phyloP scores from a whole-genome alignment of 169 alveolate species.

The Eimeria brunetti region DNA sequence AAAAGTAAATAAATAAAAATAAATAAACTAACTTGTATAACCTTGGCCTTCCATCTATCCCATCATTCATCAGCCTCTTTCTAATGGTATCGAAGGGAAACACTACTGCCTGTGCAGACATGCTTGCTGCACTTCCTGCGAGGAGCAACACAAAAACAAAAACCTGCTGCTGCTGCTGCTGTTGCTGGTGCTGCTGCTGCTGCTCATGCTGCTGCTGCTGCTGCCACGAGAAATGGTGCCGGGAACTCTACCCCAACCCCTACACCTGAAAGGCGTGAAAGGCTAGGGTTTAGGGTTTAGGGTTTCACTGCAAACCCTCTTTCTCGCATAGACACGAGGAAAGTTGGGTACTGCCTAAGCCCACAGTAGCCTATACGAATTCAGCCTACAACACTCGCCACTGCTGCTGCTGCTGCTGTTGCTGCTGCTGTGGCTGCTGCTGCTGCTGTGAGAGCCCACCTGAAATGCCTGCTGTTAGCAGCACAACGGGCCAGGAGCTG shows the following conservation, averaged over 20 bases:
- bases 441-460: constrained; percentile 20
- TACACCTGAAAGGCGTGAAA: too few relatives aligned
- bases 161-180: not conserved
- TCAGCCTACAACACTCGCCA: not conserved
- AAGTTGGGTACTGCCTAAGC: not conserved
- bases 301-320: too few relatives aligned
- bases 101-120: constrained; percentile 83
- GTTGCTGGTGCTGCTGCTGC: not conserved
- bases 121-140: constrained; percentile 84
- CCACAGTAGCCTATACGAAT: not conserved
- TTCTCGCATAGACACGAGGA: not conserved
- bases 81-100: constrained; percentile 92
- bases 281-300: too few relatives aligned
- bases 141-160: not conserved
- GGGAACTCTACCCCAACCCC: too few relatives aligned
- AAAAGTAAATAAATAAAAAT: not conserved
- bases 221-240: too few relatives aligned
- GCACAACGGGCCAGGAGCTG: constrained; percentile 53
- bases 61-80: constrained; percentile 92
- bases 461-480: constrained; percentile 48
- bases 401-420: not conserved
- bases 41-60: constrained; percentile 88
- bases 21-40: constrained; percentile 82
- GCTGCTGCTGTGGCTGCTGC: not conserved
- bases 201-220: constrained; percentile 3